Evolutionary conservation across 257 asterid genomes (phyloP).

Genomic region (Cordia subcordata): DNA sequence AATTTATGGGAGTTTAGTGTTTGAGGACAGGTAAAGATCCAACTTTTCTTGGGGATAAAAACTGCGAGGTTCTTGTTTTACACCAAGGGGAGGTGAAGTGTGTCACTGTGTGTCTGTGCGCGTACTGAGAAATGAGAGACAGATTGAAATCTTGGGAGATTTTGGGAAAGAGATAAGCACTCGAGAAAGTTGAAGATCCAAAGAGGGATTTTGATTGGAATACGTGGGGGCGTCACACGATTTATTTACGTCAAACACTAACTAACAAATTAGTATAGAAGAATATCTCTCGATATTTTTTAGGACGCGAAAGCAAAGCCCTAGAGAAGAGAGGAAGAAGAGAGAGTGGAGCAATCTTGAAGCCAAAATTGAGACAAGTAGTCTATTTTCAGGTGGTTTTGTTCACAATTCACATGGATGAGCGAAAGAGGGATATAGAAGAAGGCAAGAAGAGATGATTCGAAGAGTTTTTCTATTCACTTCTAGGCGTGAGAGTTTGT

Average conservation of each 20-base stretch:
- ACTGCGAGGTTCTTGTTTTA: neutral
- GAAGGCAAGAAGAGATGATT: constrained; percentile 1
- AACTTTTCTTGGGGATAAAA: neutral
- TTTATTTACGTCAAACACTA: no score
- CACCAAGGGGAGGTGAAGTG: neutral
- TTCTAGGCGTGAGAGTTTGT: constrained; percentile 10
- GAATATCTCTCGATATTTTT: no score
- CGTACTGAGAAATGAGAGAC: no score
- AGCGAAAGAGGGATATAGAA: neutral
- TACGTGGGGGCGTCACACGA: no score
- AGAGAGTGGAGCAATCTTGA: constrained; percentile 10
- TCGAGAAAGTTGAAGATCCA: neutral
- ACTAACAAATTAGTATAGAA: no score
- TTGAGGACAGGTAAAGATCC: neutral
- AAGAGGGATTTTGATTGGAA: neutral
- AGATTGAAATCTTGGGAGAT: neutral
- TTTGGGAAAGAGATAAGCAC: neutral
- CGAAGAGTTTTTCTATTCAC: neutral
- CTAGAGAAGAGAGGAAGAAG: constrained; percentile 1
- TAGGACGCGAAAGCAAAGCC: constrained; percentile 21
- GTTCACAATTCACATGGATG: neutral
- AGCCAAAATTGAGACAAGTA: neutral
- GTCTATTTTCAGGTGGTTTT: constrained; percentile 6
- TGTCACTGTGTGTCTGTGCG: no score
- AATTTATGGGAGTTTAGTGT: neutral